Base-by-base conservation (phyloP, 352 stramenopile genomes). In the Vaucheria bursata region DNA sequence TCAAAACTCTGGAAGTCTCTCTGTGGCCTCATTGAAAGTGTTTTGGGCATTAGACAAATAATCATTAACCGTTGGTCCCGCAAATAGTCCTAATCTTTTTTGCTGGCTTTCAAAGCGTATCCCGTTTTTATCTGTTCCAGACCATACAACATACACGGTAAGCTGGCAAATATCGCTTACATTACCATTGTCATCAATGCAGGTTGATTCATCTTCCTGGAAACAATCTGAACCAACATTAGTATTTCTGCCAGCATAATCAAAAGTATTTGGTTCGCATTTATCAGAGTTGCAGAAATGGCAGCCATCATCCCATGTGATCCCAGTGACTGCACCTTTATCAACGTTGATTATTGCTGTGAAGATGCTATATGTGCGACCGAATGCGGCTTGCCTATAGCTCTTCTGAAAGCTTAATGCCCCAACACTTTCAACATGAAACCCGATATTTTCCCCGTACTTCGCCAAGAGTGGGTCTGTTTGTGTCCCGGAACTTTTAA, bases 261-360 rank as follows among this genome's bases (percentile, higher is more conserved):
- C 81, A 74, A 88, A 91, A 12, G 87, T 90, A 78, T 91, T 90
- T 7, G 80, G 49, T 6, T 82, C 18, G 74, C 86, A 90, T 67
- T 86, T 65, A 0, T 35, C 29, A 0, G 73, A 74, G 29, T 72
- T 35, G 73, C 87, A 92, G 84, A 92, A 90, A 34, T 89, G 74
- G 67, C 87, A 91, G 31, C 86, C 86, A 81, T 92, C 85, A 80
- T 92, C 88, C 87, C 87, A 92, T 35, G 86, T 83, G 68, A 92
- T 90, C 31, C 87, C 87, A 0, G 72, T 77, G 0, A 91, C 82
- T 49, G 85, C 77, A 29, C 88, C 88, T 7, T 89, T 73, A 33
- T 89, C 73, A 68, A 91, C 87, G 76, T 87, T 81, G 78, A 92
- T 89, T 73, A 92, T 88, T 2, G 87, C 87, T 0, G 87, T 92